A percentile compares a stretch with the other conserved stretches of the same genome.
These are phyloP conservation scores for Eucalyptus polybractea DNA, from an alignment of 345 rosid species.

Conservation along the genomic window DNA sequence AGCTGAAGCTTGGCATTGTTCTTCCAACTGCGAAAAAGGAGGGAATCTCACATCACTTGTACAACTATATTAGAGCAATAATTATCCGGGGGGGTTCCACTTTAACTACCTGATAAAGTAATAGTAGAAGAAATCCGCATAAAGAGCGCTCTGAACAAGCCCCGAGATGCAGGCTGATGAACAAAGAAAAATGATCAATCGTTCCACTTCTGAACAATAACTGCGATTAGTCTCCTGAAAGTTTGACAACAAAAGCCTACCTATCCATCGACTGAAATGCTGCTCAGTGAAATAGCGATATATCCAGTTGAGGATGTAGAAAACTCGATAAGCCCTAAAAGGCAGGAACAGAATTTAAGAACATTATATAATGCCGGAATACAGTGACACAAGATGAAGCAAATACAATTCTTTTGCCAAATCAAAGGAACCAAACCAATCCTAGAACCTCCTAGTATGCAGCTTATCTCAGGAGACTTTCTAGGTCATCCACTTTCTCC, in stretches of 20 bases:
- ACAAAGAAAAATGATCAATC: neutral
- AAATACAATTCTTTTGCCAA: neutral
- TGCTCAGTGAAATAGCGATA: conserved; percentile 62
- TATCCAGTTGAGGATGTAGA: conserved; percentile 87
- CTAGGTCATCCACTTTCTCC: neutral
- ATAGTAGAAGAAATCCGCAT: conserved; percentile 92
- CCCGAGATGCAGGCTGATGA: conserved; percentile 77
- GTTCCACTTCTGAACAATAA: neutral
- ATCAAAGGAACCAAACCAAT: neutral
- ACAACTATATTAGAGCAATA: neutral
- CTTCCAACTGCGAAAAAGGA: conserved; percentile 60
- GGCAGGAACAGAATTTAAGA: neutral
- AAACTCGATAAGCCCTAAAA: conserved; percentile 76
- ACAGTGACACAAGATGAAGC: neutral
- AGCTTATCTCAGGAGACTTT: neutral
- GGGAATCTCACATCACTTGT: neutral
- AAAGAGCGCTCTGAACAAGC: conserved; percentile 74
- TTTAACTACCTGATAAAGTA: conserved; percentile 62
- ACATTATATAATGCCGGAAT: neutral
- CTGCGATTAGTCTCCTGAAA: neutral
- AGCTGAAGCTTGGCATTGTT: conserved; percentile 84
- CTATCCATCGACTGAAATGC: conserved; percentile 66
- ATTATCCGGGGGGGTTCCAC: neutral
- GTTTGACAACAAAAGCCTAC: conserved; percentile 12
- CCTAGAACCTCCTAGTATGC: neutral